A percentile compares a stretch with the other conserved stretches of the same genome.
Evolutionary conservation across 305 asterid species (phyloP).

Genomic region (Ilex paraguariensis): DNA sequence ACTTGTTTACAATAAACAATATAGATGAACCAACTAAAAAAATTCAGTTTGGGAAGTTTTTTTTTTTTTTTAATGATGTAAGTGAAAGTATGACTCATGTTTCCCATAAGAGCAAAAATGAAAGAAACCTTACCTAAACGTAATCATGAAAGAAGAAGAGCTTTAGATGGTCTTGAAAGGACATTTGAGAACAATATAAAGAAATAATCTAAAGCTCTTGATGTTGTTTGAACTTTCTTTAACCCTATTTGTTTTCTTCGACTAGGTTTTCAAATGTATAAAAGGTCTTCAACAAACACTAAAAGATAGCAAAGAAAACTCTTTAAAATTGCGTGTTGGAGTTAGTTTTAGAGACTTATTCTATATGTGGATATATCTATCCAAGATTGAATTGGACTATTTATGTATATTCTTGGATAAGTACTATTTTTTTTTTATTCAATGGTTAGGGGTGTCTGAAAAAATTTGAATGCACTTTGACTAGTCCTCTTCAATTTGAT

Average conservation of each 20-base stretch:
- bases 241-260: not conserved
- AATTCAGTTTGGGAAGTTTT: slow-evolving; percentile 1
- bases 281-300: too few relatives aligned
- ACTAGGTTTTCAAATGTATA: too few relatives aligned
- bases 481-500: too few relatives aligned
- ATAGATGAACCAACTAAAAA: not conserved
- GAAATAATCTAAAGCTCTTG: slow-evolving; percentile 1
- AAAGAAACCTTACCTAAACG: slow-evolving; percentile 27
- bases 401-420: too few relatives aligned
- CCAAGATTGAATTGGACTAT: too few relatives aligned
- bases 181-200: slow-evolving; percentile 7
- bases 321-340: too few relatives aligned
- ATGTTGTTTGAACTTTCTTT: not conserved
- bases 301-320: too few relatives aligned
- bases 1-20: not conserved
- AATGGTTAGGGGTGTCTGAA: too few relatives aligned
- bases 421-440: too few relatives aligned
- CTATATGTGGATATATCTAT: too few relatives aligned
- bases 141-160: slow-evolving; percentile 12
- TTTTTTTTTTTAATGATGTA: slow-evolving; percentile 6
- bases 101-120: slow-evolving; percentile 10
- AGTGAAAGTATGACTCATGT: slow-evolving; percentile 29
- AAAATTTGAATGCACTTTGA: too few relatives aligned
- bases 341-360: too few relatives aligned
- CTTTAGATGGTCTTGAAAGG: slow-evolving; percentile 23